These are phyloP conservation scores for Bruguiera gymnorhiza DNA, from an alignment of 345 rosid genomes.

Conservation along the genomic window DNA sequence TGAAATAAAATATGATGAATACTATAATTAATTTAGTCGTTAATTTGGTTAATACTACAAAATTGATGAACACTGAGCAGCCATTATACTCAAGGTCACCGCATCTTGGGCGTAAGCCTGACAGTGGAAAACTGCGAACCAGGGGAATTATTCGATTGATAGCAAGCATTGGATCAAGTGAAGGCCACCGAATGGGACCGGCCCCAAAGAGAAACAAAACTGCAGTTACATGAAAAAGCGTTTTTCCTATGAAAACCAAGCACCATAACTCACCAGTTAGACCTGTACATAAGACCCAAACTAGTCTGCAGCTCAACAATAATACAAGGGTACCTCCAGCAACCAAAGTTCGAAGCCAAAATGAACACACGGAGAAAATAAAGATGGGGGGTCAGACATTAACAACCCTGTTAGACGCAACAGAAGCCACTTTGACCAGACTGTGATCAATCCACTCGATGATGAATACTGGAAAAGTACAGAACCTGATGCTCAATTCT, in stretches of 20 bases:
- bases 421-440: constrained; percentile 9
- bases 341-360: constrained; percentile 15
- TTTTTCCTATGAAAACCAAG: constrained; percentile 22
- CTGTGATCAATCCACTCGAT: not conserved
- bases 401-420: constrained; percentile 18
- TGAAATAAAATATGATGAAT: no score
- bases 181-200: no score
- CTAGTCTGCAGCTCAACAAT: constrained; percentile 11
- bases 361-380: constrained; percentile 3
- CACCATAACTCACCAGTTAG: constrained; percentile 12
- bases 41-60: no score
- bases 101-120: no score
- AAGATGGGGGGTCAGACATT: constrained; percentile 17
- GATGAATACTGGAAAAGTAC: constrained; percentile 7
- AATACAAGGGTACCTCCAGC: constrained; percentile 11
- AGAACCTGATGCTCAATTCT: constrained; percentile 35
- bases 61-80: no score
- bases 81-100: no score
- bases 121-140: no score
- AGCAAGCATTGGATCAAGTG: no score
- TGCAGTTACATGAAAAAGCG: not conserved
- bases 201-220: no score
- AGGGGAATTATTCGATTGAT: no score
- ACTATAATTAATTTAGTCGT: no score
- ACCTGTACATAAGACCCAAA: constrained; percentile 34